These are phyloP conservation scores for Trichoderma hamatum DNA, from an alignment of 2,329 filamentous ascomycete genomes.

Conservation along the genomic window DNA sequence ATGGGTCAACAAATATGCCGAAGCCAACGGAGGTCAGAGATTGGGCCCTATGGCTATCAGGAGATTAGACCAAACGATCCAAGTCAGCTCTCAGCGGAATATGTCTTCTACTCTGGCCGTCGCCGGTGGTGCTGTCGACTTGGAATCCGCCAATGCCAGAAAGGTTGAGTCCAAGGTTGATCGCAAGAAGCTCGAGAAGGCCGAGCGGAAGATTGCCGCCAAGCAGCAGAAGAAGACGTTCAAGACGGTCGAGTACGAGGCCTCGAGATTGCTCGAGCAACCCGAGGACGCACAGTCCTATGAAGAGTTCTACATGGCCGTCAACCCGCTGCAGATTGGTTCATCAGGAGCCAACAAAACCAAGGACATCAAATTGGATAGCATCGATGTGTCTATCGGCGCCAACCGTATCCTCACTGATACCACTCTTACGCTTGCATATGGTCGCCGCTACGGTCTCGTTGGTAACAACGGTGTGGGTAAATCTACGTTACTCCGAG, in stretches of 20 bases:
- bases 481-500: conserved; percentile 92
- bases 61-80: conserved; percentile 90
- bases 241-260: conserved; percentile 98
- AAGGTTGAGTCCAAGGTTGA: conserved; percentile 98
- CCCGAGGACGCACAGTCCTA: conserved; percentile 86
- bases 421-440: conserved; percentile 85
- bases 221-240: conserved; percentile 98
- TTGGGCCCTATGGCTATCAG: conserved; percentile 76
- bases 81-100: conserved; percentile 90
- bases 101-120: conserved; percentile 95
- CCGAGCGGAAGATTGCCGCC: conserved; percentile 93
- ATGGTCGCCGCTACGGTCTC: conserved; percentile 91
- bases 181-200: conserved; percentile 98
- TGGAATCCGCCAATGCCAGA: conserved; percentile 88
- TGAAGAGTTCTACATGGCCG: conserved; percentile 99
- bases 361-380: conserved; percentile 98
- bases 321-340: conserved; percentile 91
- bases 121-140: conserved; percentile 79
- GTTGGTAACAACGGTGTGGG: conserved; percentile 99
- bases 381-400: conserved; percentile 90
- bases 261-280: conserved; percentile 83
- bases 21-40: conserved; percentile 67
- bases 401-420: conserved; percentile 88
- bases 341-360: conserved; percentile 74
- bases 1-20: conserved; percentile 82